Evolutionary conservation across 306 rosid genomes (phyloP).

Genomic region (Lathyrus tuberosus): DNA sequence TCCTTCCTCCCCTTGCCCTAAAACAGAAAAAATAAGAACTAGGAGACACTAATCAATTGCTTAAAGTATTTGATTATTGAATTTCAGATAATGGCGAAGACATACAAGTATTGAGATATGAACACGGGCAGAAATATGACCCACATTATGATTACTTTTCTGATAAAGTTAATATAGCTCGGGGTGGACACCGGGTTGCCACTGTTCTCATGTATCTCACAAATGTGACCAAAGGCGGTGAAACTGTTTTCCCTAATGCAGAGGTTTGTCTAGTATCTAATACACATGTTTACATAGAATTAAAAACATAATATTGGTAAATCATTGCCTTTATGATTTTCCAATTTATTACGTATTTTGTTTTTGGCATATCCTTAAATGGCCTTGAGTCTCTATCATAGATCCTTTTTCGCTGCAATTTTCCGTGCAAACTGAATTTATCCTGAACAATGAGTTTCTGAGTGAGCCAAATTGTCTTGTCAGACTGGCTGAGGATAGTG

Average conservation of each 20-base stretch:
- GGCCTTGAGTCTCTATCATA: not conserved
- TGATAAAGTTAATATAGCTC: constrained; percentile 87
- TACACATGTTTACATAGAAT: constrained; percentile 10
- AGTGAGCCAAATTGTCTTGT: constrained; percentile 20
- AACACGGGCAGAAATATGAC: constrained; percentile 92
- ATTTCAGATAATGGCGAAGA: constrained; percentile 94
- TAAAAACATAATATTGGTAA: not conserved
- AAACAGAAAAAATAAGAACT: constrained; percentile 5
- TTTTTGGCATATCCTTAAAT: constrained; percentile 17
- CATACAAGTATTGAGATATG: constrained; percentile 93
- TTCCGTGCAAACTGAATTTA: constrained; percentile 22
- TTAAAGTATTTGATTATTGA: constrained; percentile 38
- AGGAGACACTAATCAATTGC: constrained; percentile 24
- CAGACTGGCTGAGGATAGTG: constrained; percentile 1
- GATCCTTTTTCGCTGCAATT: constrained; percentile 18
- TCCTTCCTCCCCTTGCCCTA: constrained; percentile 21
- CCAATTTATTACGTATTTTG: not conserved
- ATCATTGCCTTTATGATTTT: constrained; percentile 16
- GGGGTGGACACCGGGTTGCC: constrained; percentile 91
- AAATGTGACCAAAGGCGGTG: constrained; percentile 83
- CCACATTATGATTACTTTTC: constrained; percentile 86
- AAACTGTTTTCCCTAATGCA: constrained; percentile 90
- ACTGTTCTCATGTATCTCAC: constrained; percentile 96
- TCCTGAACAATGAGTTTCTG: constrained; percentile 15
- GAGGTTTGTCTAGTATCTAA: constrained; percentile 67